Percentiles rank a stretch among this genome's conserved stretches.
phyloP scores from a whole-genome alignment of 2,329 filamentous ascomycete genomes.

The Teratosphaeria pseudoeucalypti region DNA sequence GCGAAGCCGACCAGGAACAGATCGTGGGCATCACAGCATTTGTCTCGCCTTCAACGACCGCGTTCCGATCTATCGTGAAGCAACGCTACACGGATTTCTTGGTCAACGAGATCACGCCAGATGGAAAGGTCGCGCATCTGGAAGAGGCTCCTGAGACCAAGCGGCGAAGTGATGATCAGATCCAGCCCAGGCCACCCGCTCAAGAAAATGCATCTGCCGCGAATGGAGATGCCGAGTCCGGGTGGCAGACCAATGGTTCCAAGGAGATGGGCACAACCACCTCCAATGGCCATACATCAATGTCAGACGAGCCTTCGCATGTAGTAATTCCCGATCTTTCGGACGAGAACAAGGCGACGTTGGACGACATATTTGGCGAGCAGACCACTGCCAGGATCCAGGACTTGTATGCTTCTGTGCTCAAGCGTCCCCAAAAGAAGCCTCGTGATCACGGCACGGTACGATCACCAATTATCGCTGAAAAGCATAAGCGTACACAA shows the following conservation, averaged over 20 bases:
- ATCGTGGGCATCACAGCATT: conserved; percentile 53
- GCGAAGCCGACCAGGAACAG: conserved; percentile 25
- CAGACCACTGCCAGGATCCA: conserved; percentile 42
- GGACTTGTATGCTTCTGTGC: conserved; percentile 44
- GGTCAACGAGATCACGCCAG: conserved; percentile 75
- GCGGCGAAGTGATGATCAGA: conserved; percentile 3
- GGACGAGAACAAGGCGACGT: conserved; percentile 26
- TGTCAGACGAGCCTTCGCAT: neutral
- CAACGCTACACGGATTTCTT: conserved; percentile 83
- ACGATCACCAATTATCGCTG: conserved; percentile 43
- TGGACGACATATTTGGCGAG: conserved; percentile 42
- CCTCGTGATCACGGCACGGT: conserved; percentile 46
- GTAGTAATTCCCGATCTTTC: conserved; percentile 20
- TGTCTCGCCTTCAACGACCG: conserved; percentile 45
- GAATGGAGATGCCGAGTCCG: conserved; percentile 1
- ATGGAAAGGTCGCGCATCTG: conserved; percentile 68
- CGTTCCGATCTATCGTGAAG: conserved; percentile 57
- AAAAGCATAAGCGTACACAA: conserved; percentile 51
- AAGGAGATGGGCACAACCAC: neutral
- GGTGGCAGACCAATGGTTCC: neutral
- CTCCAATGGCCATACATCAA: neutral
- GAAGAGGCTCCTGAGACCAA: conserved; percentile 25
- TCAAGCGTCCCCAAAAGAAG: conserved; percentile 45
- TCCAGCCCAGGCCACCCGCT: neutral
- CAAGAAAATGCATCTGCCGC: conserved; percentile 5